Conservation (phyloP, 441 rosid genomes). For the Gossypium aridum region DNA sequence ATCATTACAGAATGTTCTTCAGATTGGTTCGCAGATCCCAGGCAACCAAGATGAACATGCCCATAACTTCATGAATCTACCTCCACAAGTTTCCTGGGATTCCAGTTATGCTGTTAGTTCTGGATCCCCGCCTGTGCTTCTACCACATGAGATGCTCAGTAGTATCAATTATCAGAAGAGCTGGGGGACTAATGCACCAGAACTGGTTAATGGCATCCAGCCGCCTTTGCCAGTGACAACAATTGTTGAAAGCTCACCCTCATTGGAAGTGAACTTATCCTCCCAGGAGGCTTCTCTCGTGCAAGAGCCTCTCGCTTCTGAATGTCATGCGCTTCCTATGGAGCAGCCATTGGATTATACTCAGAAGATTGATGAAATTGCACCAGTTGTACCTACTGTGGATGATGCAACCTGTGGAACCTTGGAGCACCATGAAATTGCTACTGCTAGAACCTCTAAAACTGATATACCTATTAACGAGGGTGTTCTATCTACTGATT, state of each 20-base stretch:
- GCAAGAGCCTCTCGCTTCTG: constrained; percentile 31
- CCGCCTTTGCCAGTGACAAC: constrained; percentile 27
- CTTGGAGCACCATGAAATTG: constrained; percentile 6
- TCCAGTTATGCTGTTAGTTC: constrained; percentile 32
- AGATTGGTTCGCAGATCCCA: constrained; percentile 47
- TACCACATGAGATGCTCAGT: constrained; percentile 57
- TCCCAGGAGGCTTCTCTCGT: constrained; percentile 21
- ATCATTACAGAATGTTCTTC: constrained; percentile 45
- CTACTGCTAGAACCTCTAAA: constrained; percentile 29
- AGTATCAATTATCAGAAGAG: constrained; percentile 32
- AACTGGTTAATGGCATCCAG: constrained; percentile 31
- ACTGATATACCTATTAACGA: constrained; percentile 23
- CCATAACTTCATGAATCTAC: constrained; percentile 34
- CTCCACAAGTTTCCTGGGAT: constrained; percentile 35
- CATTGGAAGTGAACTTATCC: constrained; percentile 29
- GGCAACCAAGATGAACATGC: constrained; percentile 39
- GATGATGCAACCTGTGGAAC: constrained; percentile 17
- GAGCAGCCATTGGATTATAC: constrained; percentile 29
- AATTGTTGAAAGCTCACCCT: constrained; percentile 26
- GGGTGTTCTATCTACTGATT: constrained; percentile 26
- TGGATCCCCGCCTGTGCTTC: constrained; percentile 33
- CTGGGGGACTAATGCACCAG: constrained; percentile 32
- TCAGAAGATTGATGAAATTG: constrained; percentile 23
- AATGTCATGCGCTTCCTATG: constrained; percentile 19
- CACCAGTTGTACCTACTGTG: constrained; percentile 14